Base-by-base conservation (phyloP, 306 rosid species). In the Citrullus amarus region DNA sequence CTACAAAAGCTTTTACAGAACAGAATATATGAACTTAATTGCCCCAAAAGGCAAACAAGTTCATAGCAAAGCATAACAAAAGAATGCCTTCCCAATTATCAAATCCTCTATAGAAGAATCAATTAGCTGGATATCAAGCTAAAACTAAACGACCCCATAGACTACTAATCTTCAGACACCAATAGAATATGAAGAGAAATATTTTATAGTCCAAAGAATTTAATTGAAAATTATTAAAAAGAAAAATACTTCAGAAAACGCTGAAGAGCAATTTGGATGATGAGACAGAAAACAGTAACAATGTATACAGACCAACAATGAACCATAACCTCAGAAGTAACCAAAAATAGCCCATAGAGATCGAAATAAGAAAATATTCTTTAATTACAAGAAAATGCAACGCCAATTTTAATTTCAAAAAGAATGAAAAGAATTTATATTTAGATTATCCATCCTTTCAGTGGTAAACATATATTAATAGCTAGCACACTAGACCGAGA, bases 1-100 rank as follows among this genome's bases (percentile, higher is more conserved):
- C 93, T 83, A 90, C 77, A 88, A 82, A 89, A 86, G 75, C 76
- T 77, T 82, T 81, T 79, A 77, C 79, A 80, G 51, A 67, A 83
- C 78, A 83, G 79, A 77, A 85, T 80, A 81, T 76, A 82, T 83
- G 80, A 77, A 75, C 82, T 83, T 69, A 57, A 82, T 81, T 85
- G 86, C 81, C 88, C 71, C 46, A 41, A 80, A 38, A 65, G 80
- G 79, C 86, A 83, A 88, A 82, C 60, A 30, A 74, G 78, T 79
- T 80, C 85, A 60, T 44, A 79, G 54, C 54, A 25, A 57, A 81
- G 65, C 54, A 63, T 76, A 82, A 36, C 55, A 76, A 74, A 79
- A 71, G 39, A 81, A 61, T 80, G 83, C 74, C 82, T 48, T 78
- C 44, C 54, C 54, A 71, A 70, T 60, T 53, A 51, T 48, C 22